These are phyloP conservation scores for Knoxdaviesia capensis DNA, from an alignment of 2,329 filamentous ascomycete species.

Conservation along the genomic window DNA sequence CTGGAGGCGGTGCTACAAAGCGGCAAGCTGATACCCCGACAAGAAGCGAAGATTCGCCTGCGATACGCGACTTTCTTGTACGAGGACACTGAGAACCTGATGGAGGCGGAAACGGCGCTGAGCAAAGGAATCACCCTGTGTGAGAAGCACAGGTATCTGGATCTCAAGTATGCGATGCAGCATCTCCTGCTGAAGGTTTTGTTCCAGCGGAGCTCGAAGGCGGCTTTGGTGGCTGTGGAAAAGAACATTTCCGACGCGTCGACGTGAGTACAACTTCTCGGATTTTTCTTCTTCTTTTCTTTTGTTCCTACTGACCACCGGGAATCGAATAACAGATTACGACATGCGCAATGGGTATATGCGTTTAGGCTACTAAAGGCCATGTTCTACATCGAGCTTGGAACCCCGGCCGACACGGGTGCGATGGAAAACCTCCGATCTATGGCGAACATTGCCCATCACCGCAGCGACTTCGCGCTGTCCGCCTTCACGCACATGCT, in stretches of 20 bases:
- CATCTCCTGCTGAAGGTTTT: conserved; percentile 51
- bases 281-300: not conserved
- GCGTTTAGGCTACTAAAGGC: conserved; percentile 57
- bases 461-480: conserved; percentile 41
- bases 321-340: no score
- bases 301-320: conserved; percentile 4
- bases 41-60: conserved; percentile 49
- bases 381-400: conserved; percentile 43
- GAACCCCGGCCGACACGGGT: conserved; percentile 37
- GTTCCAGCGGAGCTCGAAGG: conserved; percentile 50
- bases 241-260: conserved; percentile 47
- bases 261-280: conserved; percentile 22
- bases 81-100: conserved; percentile 58
- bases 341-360: conserved; percentile 55
- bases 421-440: conserved; percentile 49
- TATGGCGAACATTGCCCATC: conserved; percentile 37
- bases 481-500: conserved; percentile 45
- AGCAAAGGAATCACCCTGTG: conserved; percentile 52
- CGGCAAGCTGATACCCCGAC: conserved; percentile 36
- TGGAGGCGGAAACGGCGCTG: conserved; percentile 51
- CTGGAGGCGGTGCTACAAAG: conserved; percentile 49
- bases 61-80: conserved; percentile 52
- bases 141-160: conserved; percentile 30
- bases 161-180: conserved; percentile 61
- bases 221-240: conserved; percentile 53